Base-by-base conservation (phyloP, 2,329 filamentous ascomycete species). In the Diaporthe sp. region DNA sequence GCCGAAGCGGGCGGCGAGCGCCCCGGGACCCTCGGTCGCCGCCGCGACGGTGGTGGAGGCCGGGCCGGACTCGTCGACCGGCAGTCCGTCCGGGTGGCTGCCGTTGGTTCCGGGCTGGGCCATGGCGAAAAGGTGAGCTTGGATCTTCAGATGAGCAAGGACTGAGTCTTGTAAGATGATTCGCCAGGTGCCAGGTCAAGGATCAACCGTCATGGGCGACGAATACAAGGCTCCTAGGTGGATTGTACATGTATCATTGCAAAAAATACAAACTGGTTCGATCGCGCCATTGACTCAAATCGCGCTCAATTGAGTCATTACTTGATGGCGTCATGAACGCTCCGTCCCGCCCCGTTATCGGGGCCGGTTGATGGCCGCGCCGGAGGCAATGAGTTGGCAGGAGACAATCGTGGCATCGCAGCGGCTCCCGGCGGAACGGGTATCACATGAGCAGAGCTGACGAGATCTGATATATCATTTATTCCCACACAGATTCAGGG, bases 1-100 rank as follows among this genome's bases (percentile, higher is more conserved):
- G 61, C 78, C 79, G 58, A 85, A 84, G 25, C 81, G 81, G 28
- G 81, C 78, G 15, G 77, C 74, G 12, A 82, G 80, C 10, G 81
- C 73, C 46, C 79, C 80, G 28, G 79, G 78, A 25, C 80, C 79
- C 37, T 77, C 69, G 19, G 19, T 34, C 17, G 72, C 62, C 6
- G 72, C 62, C 39, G 53, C 42, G 37, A 62, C 19, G 28, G 74
- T 42, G 1, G 70, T 39, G 22, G 70, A 12, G 17, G 74, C 58
- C 25, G 74, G 62, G 19, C 71, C 71, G 25, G 70, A 28, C 65
- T 76, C 74, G 62, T 58, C 74, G 17, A 46, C 71, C 28, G 57
- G 71, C n/a, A 74, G 72, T 37, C 72, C 72, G 58, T 37, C 55
- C 13, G 70, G 51, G 42, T 69, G 70, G 42, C 49, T 73, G 49